Conservation (phyloP, 1,284 basidiomycete genomes). For the Trametes sp. region DNA sequence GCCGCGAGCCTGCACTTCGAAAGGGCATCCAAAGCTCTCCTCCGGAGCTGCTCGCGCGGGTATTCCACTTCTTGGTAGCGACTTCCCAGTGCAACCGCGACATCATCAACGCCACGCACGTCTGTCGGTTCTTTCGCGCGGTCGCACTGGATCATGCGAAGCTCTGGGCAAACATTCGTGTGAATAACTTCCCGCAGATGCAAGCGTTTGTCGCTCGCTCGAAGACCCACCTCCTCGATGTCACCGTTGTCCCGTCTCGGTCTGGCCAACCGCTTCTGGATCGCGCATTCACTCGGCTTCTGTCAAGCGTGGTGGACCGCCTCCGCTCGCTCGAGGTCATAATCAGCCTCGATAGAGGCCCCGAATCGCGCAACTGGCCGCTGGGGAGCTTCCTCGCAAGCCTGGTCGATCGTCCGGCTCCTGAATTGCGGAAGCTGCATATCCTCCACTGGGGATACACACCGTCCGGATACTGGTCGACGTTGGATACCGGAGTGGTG, state of each 20-base stretch:
- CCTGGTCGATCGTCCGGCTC: not conserved
- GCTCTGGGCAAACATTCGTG: not conserved
- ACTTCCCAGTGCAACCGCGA: not conserved
- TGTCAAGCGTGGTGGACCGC: not conserved
- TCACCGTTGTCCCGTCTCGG: no score
- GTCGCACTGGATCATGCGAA: not conserved
- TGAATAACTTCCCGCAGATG: not conserved
- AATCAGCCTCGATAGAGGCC: no score
- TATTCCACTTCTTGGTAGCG: not conserved
- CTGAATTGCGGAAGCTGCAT: not conserved
- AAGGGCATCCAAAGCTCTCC: not conserved
- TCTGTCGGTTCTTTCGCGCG: slow-evolving; percentile 1
- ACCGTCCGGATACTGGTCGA: not conserved
- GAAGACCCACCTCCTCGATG: not conserved
- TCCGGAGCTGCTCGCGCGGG: not conserved
- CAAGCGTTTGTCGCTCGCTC: not conserved
- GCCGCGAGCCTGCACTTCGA: no score
- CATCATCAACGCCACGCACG: slow-evolving; percentile 2
- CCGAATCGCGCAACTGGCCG: no score
- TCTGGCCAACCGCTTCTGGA: no score
- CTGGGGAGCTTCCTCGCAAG: not conserved
- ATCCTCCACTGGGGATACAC: not conserved
- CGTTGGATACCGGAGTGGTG: no score
- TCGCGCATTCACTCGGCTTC: no score
- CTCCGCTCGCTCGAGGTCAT: not conserved